These are phyloP conservation scores for Nitzschia putrida DNA, from an alignment of 108 stramenopile species.

Conservation along the genomic window DNA sequence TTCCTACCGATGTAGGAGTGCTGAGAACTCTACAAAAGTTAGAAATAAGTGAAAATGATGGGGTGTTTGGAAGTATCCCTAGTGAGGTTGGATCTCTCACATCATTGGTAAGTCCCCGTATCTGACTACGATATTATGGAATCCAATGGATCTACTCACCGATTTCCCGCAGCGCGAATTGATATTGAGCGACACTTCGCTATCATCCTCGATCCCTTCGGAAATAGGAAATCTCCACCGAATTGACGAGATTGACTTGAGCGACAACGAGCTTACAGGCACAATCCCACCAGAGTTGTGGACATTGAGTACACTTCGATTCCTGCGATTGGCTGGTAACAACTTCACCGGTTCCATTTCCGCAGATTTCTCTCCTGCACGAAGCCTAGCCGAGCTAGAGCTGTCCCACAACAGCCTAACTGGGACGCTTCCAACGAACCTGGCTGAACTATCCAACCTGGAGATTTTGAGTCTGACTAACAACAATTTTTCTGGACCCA, in stretches of 20 bases:
- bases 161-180: slow-evolving; percentile 1
- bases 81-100: background rate
- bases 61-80: background rate
- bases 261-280: slow-evolving; percentile 4
- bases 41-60: slow-evolving; percentile 9
- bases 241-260: slow-evolving; percentile 9
- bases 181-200: background rate
- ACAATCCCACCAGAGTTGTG: background rate
- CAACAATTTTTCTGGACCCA: slow-evolving; percentile 8
- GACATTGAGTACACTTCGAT: background rate
- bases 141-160: background rate
- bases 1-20: slow-evolving; percentile 1
- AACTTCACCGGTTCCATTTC: background rate
- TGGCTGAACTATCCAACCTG: background rate
- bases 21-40: background rate
- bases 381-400: slow-evolving; percentile 4
- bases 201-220: background rate
- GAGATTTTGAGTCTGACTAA: slow-evolving; percentile 3
- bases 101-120: background rate
- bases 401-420: background rate
- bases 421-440: slow-evolving; percentile 3
- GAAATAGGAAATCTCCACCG: background rate
- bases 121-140: background rate
- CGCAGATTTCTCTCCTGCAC: background rate
- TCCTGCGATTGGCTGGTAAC: background rate